Percentiles rank a stretch among this genome's conserved stretches.
Conservation (phyloP, 1,139 yeast species). For the Zygotorulaspora mrakii region DNA sequence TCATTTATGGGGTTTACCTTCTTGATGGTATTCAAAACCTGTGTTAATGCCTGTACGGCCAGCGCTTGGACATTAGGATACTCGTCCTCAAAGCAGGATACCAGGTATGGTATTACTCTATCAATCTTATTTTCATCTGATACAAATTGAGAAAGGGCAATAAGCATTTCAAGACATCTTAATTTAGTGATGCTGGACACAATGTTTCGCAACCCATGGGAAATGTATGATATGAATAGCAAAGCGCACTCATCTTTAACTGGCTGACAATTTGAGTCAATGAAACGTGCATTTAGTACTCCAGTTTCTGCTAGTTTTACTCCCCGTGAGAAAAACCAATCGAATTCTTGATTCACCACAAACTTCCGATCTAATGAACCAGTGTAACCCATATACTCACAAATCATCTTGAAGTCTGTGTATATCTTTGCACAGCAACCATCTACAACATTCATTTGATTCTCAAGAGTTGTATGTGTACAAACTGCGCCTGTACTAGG, state of each 20-base stretch:
- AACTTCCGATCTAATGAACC: conserved; percentile 11
- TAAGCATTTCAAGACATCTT: conserved; percentile 70
- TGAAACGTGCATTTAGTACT: conserved; percentile 10
- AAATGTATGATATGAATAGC: conserved; percentile 58
- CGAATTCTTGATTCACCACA: conserved; percentile 1
- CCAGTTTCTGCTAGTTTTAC: conserved; percentile 15
- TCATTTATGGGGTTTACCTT: conserved; percentile 72
- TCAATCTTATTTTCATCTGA: conserved; percentile 84
- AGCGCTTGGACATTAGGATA: conserved; percentile 56
- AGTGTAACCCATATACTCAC: conserved; percentile 46
- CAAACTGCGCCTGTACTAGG: conserved; percentile 25
- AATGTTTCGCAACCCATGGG: conserved; percentile 63
- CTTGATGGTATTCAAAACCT: conserved; percentile 61
- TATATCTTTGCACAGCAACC: conserved; percentile 55
- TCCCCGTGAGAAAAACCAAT: conserved; percentile 6
- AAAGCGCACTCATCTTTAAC: conserved; percentile 50
- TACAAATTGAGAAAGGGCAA: conserved; percentile 72
- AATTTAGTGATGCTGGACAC: conserved; percentile 59
- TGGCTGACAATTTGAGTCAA: conserved; percentile 6
- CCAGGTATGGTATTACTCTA: conserved; percentile 75
- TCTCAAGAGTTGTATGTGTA: conserved; percentile 27
- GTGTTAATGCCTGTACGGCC: conserved; percentile 56
- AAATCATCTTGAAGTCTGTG: conserved; percentile 51
- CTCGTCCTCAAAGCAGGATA: conserved; percentile 51
- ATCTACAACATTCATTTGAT: conserved; percentile 50